phyloP scores from a whole-genome alignment of 768 basidiomycete genomes.

The Psilocybe sp. region DNA sequence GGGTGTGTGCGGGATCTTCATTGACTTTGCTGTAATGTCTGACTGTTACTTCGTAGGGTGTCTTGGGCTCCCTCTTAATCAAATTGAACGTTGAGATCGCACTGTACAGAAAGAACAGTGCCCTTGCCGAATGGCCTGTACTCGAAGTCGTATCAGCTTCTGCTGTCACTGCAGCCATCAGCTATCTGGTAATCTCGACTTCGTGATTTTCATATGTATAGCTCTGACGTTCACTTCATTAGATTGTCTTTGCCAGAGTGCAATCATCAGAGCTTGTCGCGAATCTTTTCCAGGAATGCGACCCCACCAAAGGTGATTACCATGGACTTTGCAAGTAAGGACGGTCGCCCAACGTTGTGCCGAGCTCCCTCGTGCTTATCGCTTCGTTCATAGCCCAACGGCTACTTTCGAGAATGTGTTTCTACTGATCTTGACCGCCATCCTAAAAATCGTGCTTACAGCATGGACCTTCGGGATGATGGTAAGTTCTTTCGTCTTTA shows the following conservation, averaged over 20 bases:
- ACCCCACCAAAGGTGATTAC: conserved; percentile 59
- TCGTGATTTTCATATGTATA: neutral
- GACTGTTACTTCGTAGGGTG: conserved; percentile 40
- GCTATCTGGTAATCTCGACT: conserved; percentile 51
- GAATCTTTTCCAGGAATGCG: conserved; percentile 83
- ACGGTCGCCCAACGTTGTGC: neutral
- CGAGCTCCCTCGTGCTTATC: neutral
- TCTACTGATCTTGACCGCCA: conserved; percentile 58
- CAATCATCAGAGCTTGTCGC: conserved; percentile 81
- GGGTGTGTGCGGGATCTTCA: conserved; percentile 35
- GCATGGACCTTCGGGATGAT: conserved; percentile 82
- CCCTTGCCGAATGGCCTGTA: conserved; percentile 58
- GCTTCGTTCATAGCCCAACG: conserved; percentile 43
- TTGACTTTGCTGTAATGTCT: neutral
- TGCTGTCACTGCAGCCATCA: conserved; percentile 67
- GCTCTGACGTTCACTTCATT: neutral
- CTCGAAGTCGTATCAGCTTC: conserved; percentile 61
- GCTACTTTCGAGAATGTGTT: conserved; percentile 70
- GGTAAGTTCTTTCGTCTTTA: conserved; percentile 32
- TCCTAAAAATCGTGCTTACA: conserved; percentile 59
- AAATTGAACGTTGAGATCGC: conserved; percentile 64
- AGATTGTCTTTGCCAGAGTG: conserved; percentile 73
- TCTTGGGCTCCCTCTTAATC: conserved; percentile 64
- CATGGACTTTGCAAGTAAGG: conserved; percentile 81
- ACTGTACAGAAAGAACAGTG: conserved; percentile 55